phyloP scores from a whole-genome alignment of 1,284 basidiomycete genomes.

The Cutaneotrichosporon dermatis region DNA sequence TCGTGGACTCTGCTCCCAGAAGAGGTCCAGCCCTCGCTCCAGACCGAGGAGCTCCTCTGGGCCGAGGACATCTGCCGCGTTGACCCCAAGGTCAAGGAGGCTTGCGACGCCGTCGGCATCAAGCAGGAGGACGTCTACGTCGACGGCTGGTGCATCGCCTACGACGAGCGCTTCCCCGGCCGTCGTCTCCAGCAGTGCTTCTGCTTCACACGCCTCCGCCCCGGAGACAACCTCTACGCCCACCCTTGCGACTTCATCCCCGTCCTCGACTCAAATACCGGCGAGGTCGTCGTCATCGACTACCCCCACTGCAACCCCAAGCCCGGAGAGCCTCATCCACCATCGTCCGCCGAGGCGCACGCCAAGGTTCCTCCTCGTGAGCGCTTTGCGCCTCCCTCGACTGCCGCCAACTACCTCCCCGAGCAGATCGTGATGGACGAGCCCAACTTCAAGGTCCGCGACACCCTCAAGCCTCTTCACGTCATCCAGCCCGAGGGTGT shows the following conservation, averaged over 20 bases:
- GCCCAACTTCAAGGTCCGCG: constrained; percentile 59
- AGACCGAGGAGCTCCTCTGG: constrained; percentile 51
- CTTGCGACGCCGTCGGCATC: constrained; percentile 49
- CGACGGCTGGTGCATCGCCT: constrained; percentile 52
- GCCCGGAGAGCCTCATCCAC: constrained; percentile 18
- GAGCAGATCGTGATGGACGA: constrained; percentile 45
- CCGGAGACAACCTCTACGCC: constrained; percentile 49
- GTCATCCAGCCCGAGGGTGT: constrained; percentile 88
- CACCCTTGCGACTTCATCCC: constrained; percentile 51
- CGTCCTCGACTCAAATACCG: constrained; percentile 41
- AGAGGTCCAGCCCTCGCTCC: constrained; percentile 50
- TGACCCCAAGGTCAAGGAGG: constrained; percentile 44
- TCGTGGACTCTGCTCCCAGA: constrained; percentile 43
- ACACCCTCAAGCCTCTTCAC: constrained; percentile 78
- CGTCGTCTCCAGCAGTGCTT: constrained; percentile 49
- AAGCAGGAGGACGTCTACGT: constrained; percentile 45
- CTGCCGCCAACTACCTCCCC: constrained; percentile 50
- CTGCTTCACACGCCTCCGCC: constrained; percentile 47
- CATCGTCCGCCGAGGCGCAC: constrained; percentile 34
- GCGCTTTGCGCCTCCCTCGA: constrained; percentile 48
- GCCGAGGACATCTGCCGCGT: constrained; percentile 49
- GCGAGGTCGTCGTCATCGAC: constrained; percentile 49
- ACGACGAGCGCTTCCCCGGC: constrained; percentile 50
- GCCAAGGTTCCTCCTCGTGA: constrained; percentile 25
- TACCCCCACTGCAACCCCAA: constrained; percentile 34